Base-by-base conservation (phyloP, 148 eudicot species). In the Fagopyrum esculentum region DNA sequence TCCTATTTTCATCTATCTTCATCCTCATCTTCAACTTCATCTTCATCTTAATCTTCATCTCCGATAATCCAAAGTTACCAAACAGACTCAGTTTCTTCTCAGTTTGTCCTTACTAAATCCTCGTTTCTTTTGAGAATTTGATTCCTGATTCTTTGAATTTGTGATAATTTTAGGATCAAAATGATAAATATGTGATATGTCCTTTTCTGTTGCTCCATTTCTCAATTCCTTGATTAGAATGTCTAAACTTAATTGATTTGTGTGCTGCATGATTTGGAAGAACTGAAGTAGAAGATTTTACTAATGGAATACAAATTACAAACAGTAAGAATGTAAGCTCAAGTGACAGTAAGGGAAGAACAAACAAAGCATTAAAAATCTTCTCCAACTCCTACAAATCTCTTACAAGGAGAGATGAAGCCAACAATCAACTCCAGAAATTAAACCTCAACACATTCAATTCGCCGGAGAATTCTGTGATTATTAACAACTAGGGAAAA, bases 371-470 rank as follows among this genome's bases (percentile, higher is more conserved):
- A 22, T 22, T 9, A 12, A 59, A 6, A 46, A 76, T 6, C 60
- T 88, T 26, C 56, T 86, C 50, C 78, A 86, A 12, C 76, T 84
- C 48, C 54, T 92, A 0, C 87, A 84, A 51, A 49, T 73, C n/a
- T 80, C 84, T 46, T 72, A 63, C 57, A 87, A 83, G 48, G 83
- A 81, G 94, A 77, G 97, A 92, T 76, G 88, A 92, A 78, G 92
- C 94, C 11, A 83, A 73, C 72, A 64, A 80, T 12, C 85, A 92
- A 52, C 81, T 92, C 47, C 78, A 81, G n/a, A 82, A 83, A 64
- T 64, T 89, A 2, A 80, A 83, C 19, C 81, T 78, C 78, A 80
- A 84, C 35, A 45, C 5, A n/a, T 9, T 50, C 63, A 22, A 19
- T 48, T 6, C 63, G 22, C 63, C 63, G 11, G 63, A 56, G 61